Evolutionary conservation across 805 yeast genomes (phyloP).

Genomic region (Lipomyces japonicus): DNA sequence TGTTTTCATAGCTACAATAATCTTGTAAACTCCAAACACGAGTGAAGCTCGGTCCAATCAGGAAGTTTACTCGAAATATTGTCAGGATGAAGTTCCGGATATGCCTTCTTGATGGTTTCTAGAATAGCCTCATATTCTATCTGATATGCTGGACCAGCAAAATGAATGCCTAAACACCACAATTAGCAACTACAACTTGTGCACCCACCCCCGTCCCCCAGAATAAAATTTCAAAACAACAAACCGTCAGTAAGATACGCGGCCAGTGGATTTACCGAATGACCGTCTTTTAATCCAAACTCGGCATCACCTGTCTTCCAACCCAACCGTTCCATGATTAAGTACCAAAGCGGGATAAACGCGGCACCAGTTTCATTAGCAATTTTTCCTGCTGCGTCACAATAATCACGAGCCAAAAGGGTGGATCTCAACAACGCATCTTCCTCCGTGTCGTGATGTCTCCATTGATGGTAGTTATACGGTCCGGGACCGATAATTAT

Average conservation of each 20-base stretch:
- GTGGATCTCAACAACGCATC: slow-evolving; percentile 41
- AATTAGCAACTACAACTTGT: not conserved
- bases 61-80: slow-evolving; percentile 41
- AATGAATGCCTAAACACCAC: slow-evolving; percentile 56
- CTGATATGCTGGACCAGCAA: slow-evolving; percentile 51
- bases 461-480: slow-evolving; percentile 21
- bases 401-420: slow-evolving; percentile 47
- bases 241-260: slow-evolving; percentile 19
- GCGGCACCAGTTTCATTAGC: slow-evolving; percentile 51
- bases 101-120: slow-evolving; percentile 40
- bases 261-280: slow-evolving; percentile 4
- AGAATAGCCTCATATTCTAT: slow-evolving; percentile 47
- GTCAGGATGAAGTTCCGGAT: slow-evolving; percentile 50
- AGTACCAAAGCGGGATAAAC: slow-evolving; percentile 52
- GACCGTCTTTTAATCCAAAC: slow-evolving; percentile 12
- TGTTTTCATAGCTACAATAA: too few species aligned
- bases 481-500: slow-evolving; percentile 25
- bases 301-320: slow-evolving; percentile 39
- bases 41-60: too few species aligned
- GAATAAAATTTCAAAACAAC: too few species aligned
- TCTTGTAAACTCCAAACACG: too few species aligned
- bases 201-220: too few species aligned
- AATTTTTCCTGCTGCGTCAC: slow-evolving; percentile 47
- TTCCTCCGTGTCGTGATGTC: slow-evolving; percentile 9
- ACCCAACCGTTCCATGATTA: slow-evolving; percentile 43